Evolutionary conservation across 495 filamentous ascomycete species (phyloP), one percentile per base, ranked within the genome.

Genomic region (Hypoxylon trugodes): DNA sequence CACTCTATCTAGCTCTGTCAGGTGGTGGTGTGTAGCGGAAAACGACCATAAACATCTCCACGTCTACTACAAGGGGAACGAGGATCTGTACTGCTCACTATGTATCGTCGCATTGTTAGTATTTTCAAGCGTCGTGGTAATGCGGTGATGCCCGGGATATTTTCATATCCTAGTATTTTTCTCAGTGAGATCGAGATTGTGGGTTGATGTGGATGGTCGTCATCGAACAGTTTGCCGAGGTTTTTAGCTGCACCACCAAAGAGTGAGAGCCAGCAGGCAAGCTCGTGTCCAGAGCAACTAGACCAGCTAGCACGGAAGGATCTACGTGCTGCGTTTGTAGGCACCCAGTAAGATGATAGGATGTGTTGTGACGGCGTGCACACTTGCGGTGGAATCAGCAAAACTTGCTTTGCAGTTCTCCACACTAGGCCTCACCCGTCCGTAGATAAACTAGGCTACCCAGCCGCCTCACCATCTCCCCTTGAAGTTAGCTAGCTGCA

Each of bases 361-460:
- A 46, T 26, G 38, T 26, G 16, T 51, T 52, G 55, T 50, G 61
- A 65, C 58, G 49, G 58, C 58, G 41, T 38, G 58, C 40, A 35
- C 48, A 47, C 18, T 61, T 2, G 13, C 33, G 24, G 48, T 61
- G 58, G 47, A 47, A 61, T 54, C 49, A 51, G 42, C 30, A 55
- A 59, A 66, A 66, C 45, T 60, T 61, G 56, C 56, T 60, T 66
- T 52, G 51, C 42, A 46, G 52, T 46, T 56, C 62, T 53, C 62
- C 55, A 59, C 50, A 59, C 38, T 36, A 19, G 61, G 22, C 49
- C 41, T 36, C 26, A 37, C 24, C 42, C 46, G 26, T 12, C 50
- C 33, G 40, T 21, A 32, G 22, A 54, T 13, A 6, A 28, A 10
- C 37, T 36, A 49, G 54, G 54, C 48, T 49, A 48, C 55, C 42